Evolutionary conservation across 495 filamentous ascomycete genomes (phyloP).

Genomic region (Hyaloscypha bicolor): DNA sequence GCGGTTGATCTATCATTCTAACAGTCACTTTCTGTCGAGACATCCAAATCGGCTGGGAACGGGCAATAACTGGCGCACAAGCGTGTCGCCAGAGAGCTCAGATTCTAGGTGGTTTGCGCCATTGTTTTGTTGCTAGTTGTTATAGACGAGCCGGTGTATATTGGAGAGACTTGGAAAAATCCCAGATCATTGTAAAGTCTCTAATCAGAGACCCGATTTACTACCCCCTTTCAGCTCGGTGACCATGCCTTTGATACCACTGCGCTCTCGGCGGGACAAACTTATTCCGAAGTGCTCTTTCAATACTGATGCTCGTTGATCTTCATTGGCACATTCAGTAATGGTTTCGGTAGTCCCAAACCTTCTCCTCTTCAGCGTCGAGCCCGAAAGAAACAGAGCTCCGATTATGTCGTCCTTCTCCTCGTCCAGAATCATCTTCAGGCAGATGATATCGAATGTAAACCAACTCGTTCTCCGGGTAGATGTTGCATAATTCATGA

Average conservation of each 20-base stretch:
- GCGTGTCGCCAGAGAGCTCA: no score
- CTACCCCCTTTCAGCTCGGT: conserved; percentile 43
- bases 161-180: no score
- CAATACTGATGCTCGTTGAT: conserved; percentile 52
- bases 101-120: no score
- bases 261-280: conserved; percentile 50
- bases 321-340: conserved; percentile 50
- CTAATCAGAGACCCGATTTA: not conserved
- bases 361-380: conserved; percentile 59
- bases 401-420: conserved; percentile 51
- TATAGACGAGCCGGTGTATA: no score
- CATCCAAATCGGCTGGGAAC: no score
- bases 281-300: conserved; percentile 57
- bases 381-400: conserved; percentile 56
- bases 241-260: conserved; percentile 54
- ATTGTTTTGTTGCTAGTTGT: not conserved
- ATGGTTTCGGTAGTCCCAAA: conserved; percentile 44
- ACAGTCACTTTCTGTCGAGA: no score
- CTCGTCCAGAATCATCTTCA: conserved; percentile 40
- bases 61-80: no score
- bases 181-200: no score
- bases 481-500: conserved; percentile 59
- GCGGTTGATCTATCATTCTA: no score
- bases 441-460: conserved; percentile 42
- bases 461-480: conserved; percentile 44